A percentile compares a stretch with the other conserved stretches of the same genome.
Evolutionary conservation across 129 eudicot species (phyloP).

Genomic region (Lonicera japonica): DNA sequence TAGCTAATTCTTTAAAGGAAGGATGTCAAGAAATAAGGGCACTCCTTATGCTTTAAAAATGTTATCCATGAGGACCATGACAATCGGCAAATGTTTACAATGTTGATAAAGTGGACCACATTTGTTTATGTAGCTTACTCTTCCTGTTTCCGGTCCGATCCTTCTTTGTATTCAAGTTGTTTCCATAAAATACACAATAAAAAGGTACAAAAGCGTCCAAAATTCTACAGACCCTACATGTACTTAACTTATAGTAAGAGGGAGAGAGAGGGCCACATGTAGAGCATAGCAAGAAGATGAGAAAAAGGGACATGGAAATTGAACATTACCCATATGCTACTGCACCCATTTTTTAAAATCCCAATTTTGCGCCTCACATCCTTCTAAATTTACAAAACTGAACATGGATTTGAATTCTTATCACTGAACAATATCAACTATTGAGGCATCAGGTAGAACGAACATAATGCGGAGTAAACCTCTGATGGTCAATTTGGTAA

Average conservation of each 20-base stretch:
- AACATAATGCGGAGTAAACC: constrained; percentile 45
- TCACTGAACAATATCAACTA: constrained; percentile 95
- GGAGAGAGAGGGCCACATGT: constrained; percentile 20
- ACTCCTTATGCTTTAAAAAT: no score
- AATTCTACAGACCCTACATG: constrained; percentile 12
- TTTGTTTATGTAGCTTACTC: no score
- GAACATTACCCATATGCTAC: constrained; percentile 36
- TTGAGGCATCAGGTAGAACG: constrained; percentile 54
- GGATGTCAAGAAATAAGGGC: no score
- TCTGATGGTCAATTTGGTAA: constrained; percentile 36
- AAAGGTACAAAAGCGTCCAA: constrained; percentile 8
- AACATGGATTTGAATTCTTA: constrained; percentile 95
- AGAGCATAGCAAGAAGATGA: constrained; percentile 15
- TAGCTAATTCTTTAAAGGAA: no score
- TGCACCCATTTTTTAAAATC: constrained; percentile 1
- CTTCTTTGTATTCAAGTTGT: no score
- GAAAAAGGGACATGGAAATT: not conserved
- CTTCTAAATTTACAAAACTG: constrained; percentile 52
- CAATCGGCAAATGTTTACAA: no score
- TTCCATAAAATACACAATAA: no score
- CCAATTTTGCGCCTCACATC: constrained; percentile 28
- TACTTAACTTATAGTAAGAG: constrained; percentile 8
- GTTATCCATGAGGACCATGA: no score
- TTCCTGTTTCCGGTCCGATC: no score
- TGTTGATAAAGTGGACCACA: no score